Evolutionary conservation across 2,329 filamentous ascomycete genomes (phyloP).

Genomic region (Penicillium crustosum): DNA sequence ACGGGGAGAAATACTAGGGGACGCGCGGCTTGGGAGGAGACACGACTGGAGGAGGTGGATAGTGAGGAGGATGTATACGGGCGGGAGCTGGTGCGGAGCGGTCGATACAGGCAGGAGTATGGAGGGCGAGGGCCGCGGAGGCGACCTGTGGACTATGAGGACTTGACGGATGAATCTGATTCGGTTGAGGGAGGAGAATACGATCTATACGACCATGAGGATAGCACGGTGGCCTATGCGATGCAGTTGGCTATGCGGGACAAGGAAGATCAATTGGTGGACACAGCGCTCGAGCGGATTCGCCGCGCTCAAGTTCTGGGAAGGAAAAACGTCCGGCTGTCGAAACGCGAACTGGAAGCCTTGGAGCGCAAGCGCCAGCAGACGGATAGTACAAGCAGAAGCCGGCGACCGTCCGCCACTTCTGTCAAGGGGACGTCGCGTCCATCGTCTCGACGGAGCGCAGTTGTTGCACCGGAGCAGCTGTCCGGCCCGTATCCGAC

Average conservation of each 20-base stretch:
- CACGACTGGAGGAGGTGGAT: constrained; percentile 43
- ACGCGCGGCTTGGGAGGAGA: constrained; percentile 55
- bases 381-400: constrained; percentile 36
- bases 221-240: constrained; percentile 46
- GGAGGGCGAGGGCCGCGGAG: constrained; percentile 39
- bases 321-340: constrained; percentile 76
- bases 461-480: constrained; percentile 16
- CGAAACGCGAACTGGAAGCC: constrained; percentile 75
- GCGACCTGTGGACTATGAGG: constrained; percentile 40
- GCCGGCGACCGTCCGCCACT: constrained; percentile 23
- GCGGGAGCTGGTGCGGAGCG: constrained; percentile 25
- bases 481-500: constrained; percentile 33
- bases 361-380: constrained; percentile 68
- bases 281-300: constrained; percentile 77
- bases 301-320: constrained; percentile 73
- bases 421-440: constrained; percentile 18
- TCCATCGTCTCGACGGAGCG: constrained; percentile 23
- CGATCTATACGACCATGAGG: constrained; percentile 54
- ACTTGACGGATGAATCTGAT: constrained; percentile 50
- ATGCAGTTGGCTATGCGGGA: constrained; percentile 60
- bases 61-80: constrained; percentile 44
- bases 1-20: constrained; percentile 61
- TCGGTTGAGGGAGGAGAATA: constrained; percentile 50
- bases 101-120: constrained; percentile 35
- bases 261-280: constrained; percentile 72